Base-by-base conservation (phyloP, 2,329 filamentous ascomycete species). In the Cytospora mali region DNA sequence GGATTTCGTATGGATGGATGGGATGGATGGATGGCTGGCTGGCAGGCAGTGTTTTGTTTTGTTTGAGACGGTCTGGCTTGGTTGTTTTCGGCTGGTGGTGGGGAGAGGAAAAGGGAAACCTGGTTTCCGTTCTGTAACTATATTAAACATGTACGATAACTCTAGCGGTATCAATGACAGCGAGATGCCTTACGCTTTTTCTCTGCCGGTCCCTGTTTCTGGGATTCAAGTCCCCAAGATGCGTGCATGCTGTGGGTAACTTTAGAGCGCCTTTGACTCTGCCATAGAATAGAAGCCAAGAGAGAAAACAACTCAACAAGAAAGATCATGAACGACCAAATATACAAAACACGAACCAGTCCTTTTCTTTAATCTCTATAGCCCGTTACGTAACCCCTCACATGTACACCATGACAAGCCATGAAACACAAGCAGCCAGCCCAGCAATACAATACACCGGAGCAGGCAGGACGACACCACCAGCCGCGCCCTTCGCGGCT, bases 401-500 rank as follows among this genome's bases (percentile, higher is more conserved):
- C 18, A 54, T 25, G n/a, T 28, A 62, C 2, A 28, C 28, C 28
- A 48, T 27, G 21, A 61, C 50, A 48, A 57, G 53, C 62, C 55
- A 54, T 16, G 62, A 54, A 33, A 51, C 29, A 48, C 42, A 46
- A 23, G 18, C 28, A 23, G 46, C 50, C 31, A 64, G 11, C 16
- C 42, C 31, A 4, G 55, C 25, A n/a, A 62, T 14, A 54, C 27
- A 42, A 6, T n/a, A n/a, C 13, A 18, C 35, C 59, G 50, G 31
- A 48, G 31, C 23, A 18, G 28, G n/a, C 29, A 55, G 16, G 50
- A 50, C 39, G n/a, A 29, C 3, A 35, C 50, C 58, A 6, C 35
- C 46, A 14, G 39, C 27, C 23, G 23, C 50, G 42, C 58, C 27
- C 16, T 50, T 54, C 27, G 39, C 58, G 14, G 58, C 16, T 27